Evolutionary conservation across 1,284 basidiomycete species (phyloP).

Genomic region (Rhodotorula glutinis): DNA sequence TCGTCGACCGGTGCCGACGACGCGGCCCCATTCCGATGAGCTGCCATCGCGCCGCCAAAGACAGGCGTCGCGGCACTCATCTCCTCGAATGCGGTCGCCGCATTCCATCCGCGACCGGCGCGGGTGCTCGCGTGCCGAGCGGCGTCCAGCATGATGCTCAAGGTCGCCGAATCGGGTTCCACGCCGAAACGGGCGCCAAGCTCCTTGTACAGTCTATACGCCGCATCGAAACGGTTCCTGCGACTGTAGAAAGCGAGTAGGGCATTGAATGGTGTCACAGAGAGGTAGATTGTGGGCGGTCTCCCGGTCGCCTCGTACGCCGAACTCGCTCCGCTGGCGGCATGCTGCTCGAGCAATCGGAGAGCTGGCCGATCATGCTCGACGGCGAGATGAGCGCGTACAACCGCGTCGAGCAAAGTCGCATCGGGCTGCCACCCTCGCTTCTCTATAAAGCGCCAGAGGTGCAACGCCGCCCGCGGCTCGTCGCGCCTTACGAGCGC

Average conservation of each 20-base stretch:
- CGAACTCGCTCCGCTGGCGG: neutral
- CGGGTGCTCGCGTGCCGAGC: conserved; percentile 49
- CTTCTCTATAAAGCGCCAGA: conserved; percentile 15
- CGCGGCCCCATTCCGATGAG: neutral
- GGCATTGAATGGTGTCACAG: conserved; percentile 50
- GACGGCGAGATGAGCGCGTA: conserved; percentile 11
- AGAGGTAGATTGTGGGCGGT: neutral
- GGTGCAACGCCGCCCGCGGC: neutral
- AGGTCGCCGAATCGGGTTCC: conserved; percentile 56
- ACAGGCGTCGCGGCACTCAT: neutral
- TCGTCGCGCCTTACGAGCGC: conserved; percentile 11
- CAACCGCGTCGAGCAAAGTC: conserved; percentile 17
- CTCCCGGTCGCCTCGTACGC: neutral
- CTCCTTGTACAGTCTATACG: conserved; percentile 63
- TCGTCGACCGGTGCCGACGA: conserved; percentile 7
- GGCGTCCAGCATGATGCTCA: conserved; percentile 61
- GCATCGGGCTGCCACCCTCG: conserved; percentile 15
- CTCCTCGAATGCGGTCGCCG: neutral
- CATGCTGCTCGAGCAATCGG: conserved; percentile 2
- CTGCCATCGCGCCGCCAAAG: neutral
- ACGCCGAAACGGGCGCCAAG: conserved; percentile 59
- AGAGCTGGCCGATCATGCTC: conserved; percentile 2
- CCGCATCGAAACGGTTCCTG: conserved; percentile 52
- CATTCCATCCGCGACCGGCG: conserved; percentile 29
- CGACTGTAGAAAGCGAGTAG: conserved; percentile 57